These are phyloP conservation scores for Diplodia scrobiculata DNA, from an alignment of 2,329 filamentous ascomycete species.

Conservation along the genomic window DNA sequence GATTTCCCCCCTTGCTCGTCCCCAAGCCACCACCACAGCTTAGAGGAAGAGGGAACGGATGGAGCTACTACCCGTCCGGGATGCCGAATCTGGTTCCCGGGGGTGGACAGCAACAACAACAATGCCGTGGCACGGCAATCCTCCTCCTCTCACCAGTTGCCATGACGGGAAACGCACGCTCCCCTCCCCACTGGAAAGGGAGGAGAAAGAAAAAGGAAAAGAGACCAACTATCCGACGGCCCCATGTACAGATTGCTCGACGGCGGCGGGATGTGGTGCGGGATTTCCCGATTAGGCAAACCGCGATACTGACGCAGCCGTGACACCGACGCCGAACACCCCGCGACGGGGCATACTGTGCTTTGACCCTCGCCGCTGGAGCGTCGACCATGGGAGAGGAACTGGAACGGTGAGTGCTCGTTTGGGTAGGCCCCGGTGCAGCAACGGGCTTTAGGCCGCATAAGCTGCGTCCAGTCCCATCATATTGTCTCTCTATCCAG, in stretches of 20 bases:
- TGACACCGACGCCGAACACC: neutral
- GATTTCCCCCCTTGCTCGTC: neutral
- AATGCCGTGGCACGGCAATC: neutral
- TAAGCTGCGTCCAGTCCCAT: neutral
- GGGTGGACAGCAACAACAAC: neutral
- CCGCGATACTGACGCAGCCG: neutral
- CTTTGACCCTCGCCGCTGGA: neutral
- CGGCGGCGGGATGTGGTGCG: neutral
- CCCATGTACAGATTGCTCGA: neutral
- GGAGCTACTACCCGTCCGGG: neutral
- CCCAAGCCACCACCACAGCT: conserved; percentile 7
- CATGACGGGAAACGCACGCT: neutral
- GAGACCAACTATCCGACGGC: neutral
- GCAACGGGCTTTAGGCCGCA: neutral
- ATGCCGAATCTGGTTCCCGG: conserved; percentile 14
- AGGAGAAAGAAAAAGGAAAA: neutral
- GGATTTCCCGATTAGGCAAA: neutral
- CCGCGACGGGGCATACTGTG: neutral
- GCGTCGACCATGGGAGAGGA: neutral
- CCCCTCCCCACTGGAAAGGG: neutral
- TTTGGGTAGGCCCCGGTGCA: neutral
- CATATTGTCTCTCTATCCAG: neutral
- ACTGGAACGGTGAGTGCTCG: neutral
- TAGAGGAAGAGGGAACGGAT: neutral
- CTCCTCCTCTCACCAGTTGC: neutral